These are phyloP conservation scores for Panicum virgatum DNA, from an alignment of 202 grass and related monocot genomes.

Conservation along the genomic window DNA sequence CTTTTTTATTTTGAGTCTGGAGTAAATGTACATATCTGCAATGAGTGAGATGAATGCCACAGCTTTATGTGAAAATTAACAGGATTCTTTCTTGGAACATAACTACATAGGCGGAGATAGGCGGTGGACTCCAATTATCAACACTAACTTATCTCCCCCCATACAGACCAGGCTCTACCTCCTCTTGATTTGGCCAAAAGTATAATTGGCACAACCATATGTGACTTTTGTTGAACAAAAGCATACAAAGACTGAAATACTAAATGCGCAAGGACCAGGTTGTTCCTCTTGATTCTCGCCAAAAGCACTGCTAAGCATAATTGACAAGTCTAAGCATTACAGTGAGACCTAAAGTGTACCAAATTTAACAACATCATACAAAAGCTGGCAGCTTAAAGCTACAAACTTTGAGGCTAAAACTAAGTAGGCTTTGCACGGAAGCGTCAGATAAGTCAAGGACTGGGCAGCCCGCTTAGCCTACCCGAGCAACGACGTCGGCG, in stretches of 20 bases:
- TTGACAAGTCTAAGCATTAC: neutral
- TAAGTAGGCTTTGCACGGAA: neutral
- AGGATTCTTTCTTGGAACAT: neutral
- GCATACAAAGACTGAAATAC: neutral
- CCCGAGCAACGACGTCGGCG: conserved; percentile 72
- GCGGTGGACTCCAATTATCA: neutral
- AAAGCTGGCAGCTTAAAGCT: neutral
- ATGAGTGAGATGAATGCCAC: neutral
- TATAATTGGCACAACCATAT: neutral
- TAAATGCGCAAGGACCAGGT: neutral
- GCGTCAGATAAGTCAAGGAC: neutral
- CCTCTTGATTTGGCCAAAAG: neutral
- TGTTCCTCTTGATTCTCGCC: neutral
- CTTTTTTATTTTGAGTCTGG: neutral
- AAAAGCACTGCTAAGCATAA: neutral
- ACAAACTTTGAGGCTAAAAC: neutral
- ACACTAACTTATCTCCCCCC: neutral
- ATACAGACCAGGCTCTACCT: neutral
- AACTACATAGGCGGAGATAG: neutral
- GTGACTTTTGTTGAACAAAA: neutral
- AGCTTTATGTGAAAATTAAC: neutral
- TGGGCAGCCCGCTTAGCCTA: conserved; percentile 4
- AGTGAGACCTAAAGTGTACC: neutral
- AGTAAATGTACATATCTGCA: neutral
- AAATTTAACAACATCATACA: neutral